Percentiles rank a stretch among this genome's conserved stretches.
Evolutionary conservation across 176 grass and related monocot species (phyloP).

Genomic region (Ampelocalamus luodianensis): DNA sequence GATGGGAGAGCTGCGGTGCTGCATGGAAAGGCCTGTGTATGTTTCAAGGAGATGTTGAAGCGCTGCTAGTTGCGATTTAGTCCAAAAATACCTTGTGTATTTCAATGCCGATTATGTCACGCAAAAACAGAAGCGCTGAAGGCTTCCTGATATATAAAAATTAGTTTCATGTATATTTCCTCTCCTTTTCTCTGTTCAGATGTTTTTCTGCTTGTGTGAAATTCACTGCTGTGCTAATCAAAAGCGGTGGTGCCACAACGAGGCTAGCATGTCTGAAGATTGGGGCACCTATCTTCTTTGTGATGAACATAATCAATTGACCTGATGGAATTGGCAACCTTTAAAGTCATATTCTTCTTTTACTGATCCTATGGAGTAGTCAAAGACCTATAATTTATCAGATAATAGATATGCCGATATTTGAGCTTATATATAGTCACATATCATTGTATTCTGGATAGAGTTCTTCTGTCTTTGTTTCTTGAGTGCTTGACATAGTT

Average conservation of each 20-base stretch:
- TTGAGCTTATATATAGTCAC: not conserved
- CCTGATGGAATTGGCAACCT: not conserved
- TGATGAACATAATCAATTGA: not conserved
- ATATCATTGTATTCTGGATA: not conserved
- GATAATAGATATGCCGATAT: not conserved
- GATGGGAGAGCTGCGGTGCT: not conserved
- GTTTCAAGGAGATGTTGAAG: not conserved
- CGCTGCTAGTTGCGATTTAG: not conserved
- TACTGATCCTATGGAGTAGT: not conserved
- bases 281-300: not conserved
- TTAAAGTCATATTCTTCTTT: not conserved
- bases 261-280: not conserved
- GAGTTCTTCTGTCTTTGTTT: conserved; percentile 6
- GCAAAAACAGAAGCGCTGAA: not conserved
- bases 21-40: not conserved
- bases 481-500: not conserved
- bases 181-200: not conserved
- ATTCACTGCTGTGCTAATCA: not conserved
- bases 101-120: not conserved
- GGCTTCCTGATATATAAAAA: not conserved
- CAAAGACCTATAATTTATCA: not conserved
- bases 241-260: not conserved
- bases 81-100: too few species aligned
- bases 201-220: not conserved
- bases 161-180: not conserved